These are phyloP conservation scores for Phytophthora lateralis DNA, from an alignment of 352 stramenopile genomes.

Conservation along the genomic window DNA sequence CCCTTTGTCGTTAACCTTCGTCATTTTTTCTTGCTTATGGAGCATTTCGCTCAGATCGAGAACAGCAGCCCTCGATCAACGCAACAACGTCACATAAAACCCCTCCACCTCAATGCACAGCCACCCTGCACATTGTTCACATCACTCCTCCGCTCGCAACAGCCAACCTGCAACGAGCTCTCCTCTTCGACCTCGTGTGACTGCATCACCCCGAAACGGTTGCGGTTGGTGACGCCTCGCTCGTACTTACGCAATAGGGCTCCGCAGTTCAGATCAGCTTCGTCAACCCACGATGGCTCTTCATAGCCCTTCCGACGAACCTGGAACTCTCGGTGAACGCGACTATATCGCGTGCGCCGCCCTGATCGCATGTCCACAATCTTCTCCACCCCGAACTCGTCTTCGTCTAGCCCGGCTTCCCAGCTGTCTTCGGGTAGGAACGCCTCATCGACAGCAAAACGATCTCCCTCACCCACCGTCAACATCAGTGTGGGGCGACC, in stretches of 20 bases:
- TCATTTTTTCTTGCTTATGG: too few species aligned
- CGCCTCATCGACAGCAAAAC: constrained; percentile 29
- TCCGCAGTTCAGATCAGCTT: constrained; percentile 18
- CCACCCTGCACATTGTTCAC: too few species aligned
- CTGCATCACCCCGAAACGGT: constrained; percentile 11
- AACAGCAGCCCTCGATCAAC: too few species aligned
- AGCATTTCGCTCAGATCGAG: too few species aligned
- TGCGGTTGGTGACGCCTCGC: neutral
- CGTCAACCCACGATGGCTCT: constrained; percentile 8
- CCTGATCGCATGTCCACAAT: constrained; percentile 6
- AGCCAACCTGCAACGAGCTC: neutral
- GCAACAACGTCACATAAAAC: too few species aligned
- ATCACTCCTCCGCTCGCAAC: too few species aligned
- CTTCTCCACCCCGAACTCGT: constrained; percentile 12
- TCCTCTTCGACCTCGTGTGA: constrained; percentile 1
- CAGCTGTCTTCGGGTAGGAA: constrained; percentile 26
- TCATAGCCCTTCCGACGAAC: constrained; percentile 18
- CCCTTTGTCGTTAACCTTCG: too few species aligned
- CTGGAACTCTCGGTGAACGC: constrained; percentile 6
- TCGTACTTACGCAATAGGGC: neutral
- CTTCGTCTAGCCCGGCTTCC: neutral
- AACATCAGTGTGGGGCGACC: neutral
- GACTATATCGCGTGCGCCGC: constrained; percentile 4
- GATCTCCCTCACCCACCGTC: constrained; percentile 1
- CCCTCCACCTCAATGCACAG: too few species aligned